Conservation (phyloP, 129 eudicot genomes). For the Rutidosis leptorrhynchoides region DNA sequence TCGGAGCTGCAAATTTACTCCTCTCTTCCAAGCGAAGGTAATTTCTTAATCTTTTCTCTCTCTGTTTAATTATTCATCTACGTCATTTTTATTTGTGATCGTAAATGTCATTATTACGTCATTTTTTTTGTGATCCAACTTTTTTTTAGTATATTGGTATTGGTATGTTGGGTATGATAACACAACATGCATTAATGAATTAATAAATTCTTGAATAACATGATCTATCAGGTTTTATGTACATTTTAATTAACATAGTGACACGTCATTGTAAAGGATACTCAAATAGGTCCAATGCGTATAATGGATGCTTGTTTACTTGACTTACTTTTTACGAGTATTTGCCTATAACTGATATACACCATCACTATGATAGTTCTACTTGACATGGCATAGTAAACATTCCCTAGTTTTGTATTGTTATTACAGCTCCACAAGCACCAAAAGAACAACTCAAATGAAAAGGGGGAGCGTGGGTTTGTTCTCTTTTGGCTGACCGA, state of each 20-base stretch:
- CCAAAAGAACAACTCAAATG: not conserved
- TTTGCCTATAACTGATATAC: no score
- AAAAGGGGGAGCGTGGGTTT: not conserved
- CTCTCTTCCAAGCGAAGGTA: constrained; percentile 43
- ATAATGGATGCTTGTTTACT: no score
- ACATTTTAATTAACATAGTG: not conserved
- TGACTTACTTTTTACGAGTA: no score
- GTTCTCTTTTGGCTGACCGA: constrained; percentile 18
- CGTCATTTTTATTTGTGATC: not conserved
- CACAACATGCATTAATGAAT: not conserved
- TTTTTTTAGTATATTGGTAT: not conserved
- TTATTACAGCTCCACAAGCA: constrained; percentile 24
- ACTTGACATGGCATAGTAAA: no score
- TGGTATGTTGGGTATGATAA: not conserved
- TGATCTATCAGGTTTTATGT: not conserved
- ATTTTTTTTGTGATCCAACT: not conserved
- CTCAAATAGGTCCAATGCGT: not conserved
- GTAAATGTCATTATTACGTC: not conserved
- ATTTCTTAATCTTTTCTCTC: not conserved
- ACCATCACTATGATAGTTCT: no score
- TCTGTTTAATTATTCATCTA: not conserved
- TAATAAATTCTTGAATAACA: no score
- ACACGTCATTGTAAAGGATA: not conserved
- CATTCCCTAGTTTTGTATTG: not conserved
- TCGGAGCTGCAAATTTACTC: constrained; percentile 40